Base-by-base conservation (phyloP, 805 yeast genomes). In the Myxozyma neotropica region DNA sequence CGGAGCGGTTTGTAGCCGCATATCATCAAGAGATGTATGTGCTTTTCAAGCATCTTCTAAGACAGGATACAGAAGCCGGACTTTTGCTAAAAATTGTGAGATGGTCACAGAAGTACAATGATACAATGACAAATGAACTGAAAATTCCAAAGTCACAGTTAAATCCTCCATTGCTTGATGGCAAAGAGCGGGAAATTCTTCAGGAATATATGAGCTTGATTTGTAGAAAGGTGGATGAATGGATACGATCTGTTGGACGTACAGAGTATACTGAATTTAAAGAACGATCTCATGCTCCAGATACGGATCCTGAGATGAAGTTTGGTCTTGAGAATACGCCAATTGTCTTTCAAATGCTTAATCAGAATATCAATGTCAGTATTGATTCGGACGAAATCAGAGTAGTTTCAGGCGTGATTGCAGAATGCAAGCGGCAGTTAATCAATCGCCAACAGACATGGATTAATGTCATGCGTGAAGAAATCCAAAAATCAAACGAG, bases 351-450 rank as follows among this genome's bases (percentile, higher is more conserved):
- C 83, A 88, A 62, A 87, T 90, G 86, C 83, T 90, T 58, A 85
- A 86, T n/a, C 96, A 90, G 70, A 96, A 91, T 72, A 86, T 89
- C 15, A 95, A 88, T 62, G 92, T 88, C 5, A 94, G 96, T 0
- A 88, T 91, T 0, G 92, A 87, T 33, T 84, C 93, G 2, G 89
- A 89, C 2, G 91, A 88, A 72, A 89, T 91, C 5, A 81, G 85
- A 63, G 87, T 90, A 27, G 77, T 90, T 35, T 84, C 85, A 12
- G 94, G 93, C 24, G 94, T 89, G 12, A 82, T 90, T 15, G 85
- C 81, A 53, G 84, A 86, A 59, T 88, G 91, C 78, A 81, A 87
- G 33, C 76, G 75, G 5, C 77, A 88, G 51, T 77, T 89, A 61
- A 75, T 81, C 50, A 73, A 78, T 54, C 78, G 96, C 63, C 90